phyloP scores from a whole-genome alignment of 495 filamentous ascomycete species.

The Zalerion maritima region DNA sequence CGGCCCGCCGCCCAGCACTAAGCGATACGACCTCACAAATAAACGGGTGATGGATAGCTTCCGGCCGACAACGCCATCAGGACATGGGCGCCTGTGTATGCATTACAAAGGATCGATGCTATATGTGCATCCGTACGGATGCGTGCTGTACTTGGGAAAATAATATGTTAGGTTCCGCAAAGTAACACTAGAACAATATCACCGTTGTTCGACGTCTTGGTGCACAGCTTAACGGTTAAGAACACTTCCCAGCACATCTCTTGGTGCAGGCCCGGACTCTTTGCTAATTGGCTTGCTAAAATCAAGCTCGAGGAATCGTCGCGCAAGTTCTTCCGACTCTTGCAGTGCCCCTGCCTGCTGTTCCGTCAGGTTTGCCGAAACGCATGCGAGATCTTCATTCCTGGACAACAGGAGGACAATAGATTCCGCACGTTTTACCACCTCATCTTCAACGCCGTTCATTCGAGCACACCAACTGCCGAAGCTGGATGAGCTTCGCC shows the following conservation, averaged over 20 bases:
- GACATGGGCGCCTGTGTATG: no score
- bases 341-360: constrained; percentile 46
- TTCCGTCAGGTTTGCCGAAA: constrained; percentile 47
- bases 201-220: neutral
- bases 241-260: constrained; percentile 10
- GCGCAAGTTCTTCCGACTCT: constrained; percentile 33
- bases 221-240: neutral
- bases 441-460: constrained; percentile 59
- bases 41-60: no score
- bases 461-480: constrained; percentile 74
- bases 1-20: no score
- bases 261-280: constrained; percentile 6
- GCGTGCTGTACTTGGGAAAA: constrained; percentile 3
- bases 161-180: constrained; percentile 6
- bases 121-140: neutral
- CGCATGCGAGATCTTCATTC: constrained; percentile 61
- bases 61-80: no score
- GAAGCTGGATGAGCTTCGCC: constrained; percentile 67
- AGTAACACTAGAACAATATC: neutral
- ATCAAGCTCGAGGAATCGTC: constrained; percentile 15
- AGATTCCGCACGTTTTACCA: constrained; percentile 65
- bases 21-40: no score
- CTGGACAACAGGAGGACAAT: constrained; percentile 52
- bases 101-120: no score
- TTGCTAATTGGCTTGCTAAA: constrained; percentile 8